Conservation (phyloP, 208 protist species). For the Leishmania guyanensis region DNA sequence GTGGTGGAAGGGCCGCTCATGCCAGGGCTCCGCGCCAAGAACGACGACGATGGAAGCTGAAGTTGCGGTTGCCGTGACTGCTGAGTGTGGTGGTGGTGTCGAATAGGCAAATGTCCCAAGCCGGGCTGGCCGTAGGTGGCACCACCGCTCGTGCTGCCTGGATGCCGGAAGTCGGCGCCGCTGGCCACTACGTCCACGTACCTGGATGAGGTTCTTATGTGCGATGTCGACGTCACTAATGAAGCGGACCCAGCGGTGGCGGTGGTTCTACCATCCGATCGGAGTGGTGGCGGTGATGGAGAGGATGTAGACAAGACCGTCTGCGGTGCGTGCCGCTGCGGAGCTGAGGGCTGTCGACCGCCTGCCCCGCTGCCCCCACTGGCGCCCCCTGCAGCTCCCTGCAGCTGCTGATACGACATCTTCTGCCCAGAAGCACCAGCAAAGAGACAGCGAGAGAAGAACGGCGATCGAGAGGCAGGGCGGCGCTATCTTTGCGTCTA, state of each 20-base stretch:
- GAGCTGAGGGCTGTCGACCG: background rate
- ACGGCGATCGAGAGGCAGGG: background rate
- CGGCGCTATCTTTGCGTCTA: background rate
- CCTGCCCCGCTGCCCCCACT: background rate
- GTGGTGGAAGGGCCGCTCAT: conserved; percentile 1
- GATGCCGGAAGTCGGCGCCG: background rate
- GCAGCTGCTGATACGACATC: conserved; percentile 7
- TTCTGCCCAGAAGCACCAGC: background rate
- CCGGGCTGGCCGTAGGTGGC: background rate
- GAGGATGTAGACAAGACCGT: background rate
- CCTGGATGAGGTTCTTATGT: background rate
- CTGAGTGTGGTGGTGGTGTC: background rate
- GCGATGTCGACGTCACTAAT: background rate
- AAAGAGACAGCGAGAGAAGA: background rate
- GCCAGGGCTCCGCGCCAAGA: background rate
- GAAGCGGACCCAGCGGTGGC: background rate
- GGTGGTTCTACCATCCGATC: background rate
- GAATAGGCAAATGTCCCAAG: background rate
- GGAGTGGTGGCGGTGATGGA: conserved; percentile 4
- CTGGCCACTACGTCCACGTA: background rate
- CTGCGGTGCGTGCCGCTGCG: conserved; percentile 7
- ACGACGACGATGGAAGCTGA: background rate
- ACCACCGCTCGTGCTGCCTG: background rate
- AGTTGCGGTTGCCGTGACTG: background rate
- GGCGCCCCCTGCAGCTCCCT: background rate